A percentile compares a stretch with the other conserved stretches of the same genome.
Evolutionary conservation across 805 yeast genomes (phyloP).

Genomic region (Myxozyma monticola): DNA sequence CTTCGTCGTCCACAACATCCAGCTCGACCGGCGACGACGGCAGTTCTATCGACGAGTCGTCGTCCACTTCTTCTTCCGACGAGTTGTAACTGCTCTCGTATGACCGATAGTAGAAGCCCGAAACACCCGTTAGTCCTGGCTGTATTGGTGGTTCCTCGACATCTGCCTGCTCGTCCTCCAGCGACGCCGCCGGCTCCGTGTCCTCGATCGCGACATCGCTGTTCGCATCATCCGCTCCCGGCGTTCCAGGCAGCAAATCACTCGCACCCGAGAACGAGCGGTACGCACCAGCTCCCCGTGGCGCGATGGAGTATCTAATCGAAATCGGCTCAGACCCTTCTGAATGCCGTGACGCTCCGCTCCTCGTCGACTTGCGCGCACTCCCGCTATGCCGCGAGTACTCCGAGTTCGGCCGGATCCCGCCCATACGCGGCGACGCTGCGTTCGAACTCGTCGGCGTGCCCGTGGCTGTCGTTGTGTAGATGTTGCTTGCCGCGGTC

Average conservation of each 20-base stretch:
- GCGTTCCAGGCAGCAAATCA: constrained; percentile 16
- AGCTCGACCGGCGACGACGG: constrained; percentile 7
- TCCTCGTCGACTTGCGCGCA: constrained; percentile 5
- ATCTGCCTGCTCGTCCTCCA: neutral
- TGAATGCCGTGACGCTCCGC: constrained; percentile 15
- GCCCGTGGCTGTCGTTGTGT: too few relatives aligned
- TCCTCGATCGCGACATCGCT: constrained; percentile 3
- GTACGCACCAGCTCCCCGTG: constrained; percentile 15
- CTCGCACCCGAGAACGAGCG: constrained; percentile 22
- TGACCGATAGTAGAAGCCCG: constrained; percentile 22
- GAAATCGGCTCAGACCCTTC: constrained; percentile 28
- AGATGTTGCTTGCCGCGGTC: constrained; percentile 4
- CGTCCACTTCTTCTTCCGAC: constrained; percentile 29
- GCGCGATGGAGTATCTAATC: constrained; percentile 22
- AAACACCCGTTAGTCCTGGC: constrained; percentile 12
- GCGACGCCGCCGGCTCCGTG: neutral
- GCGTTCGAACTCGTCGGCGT: too few relatives aligned
- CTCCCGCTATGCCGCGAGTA: constrained; percentile 10
- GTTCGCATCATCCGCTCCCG: constrained; percentile 4
- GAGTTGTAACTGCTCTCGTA: constrained; percentile 23
- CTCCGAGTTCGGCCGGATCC: constrained; percentile 8
- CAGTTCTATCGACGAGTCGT: constrained; percentile 8
- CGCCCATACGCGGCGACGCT: neutral
- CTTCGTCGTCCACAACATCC: constrained; percentile 2
- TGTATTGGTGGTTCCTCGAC: neutral